Base-by-base conservation (phyloP, 345 rosid species). In the Alliaria petiolata region DNA sequence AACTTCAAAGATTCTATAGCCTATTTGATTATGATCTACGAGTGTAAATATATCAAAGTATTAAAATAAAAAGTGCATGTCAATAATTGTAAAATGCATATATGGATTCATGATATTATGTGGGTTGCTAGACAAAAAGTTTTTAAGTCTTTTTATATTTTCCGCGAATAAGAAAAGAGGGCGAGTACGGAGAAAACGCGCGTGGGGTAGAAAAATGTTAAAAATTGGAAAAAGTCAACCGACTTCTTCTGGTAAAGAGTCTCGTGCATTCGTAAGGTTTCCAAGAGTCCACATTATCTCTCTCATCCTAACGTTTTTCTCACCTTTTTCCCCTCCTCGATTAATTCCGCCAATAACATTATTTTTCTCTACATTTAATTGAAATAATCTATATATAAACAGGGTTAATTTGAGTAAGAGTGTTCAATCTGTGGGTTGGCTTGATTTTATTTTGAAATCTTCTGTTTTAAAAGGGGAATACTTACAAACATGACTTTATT, bases 251-350 rank as follows among this genome's bases (percentile, higher is more conserved):
- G 88, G 85, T 73, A 26, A 62, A 43, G 65, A 36, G 58, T 76
- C 70, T 76, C 34, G 49, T 69, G 81, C 73, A 58, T 56, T 85
- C 83, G 87, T 83, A 85, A 84, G 98, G 95, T 90, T 90, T 87
- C 81, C 72, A 82, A 55, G 62, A 76, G 75, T 87, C 98, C 96
- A 84, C 96, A 84, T 76, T n/a, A n/a, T n/a, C n/a, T n/a, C 59
- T 46, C 82, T 78, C 79, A 83, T 42, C 30, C 7, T 42, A n/a
- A 62, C 55, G 38, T 62, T 62, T 43, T 30, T 33, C 38, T 45
- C 7, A 20, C 45, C 39, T 58, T 47, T n/a, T n/a, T n/a, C n/a
- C n/a, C n/a, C n/a, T 40, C 26, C 5, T 46, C n/a, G n/a, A 35
- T 36, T 47, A 36, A 49, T 47, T 59, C 49, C 28, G 8, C 30